These are phyloP conservation scores for Cystobasidium sp. DNA, from an alignment of 1,284 basidiomycete genomes.

Conservation along the genomic window DNA sequence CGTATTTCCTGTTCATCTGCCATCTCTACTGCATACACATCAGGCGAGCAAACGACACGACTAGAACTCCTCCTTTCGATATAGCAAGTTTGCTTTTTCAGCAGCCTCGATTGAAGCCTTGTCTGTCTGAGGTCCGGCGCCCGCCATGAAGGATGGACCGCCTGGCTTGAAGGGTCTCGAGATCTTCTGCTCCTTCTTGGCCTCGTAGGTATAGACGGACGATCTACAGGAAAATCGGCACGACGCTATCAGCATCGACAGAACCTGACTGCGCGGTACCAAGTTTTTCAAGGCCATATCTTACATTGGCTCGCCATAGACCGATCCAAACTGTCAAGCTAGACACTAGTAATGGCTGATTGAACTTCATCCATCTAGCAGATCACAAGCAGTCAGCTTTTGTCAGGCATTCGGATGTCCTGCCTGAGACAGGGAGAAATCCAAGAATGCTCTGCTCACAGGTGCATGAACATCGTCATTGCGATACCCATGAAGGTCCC, in stretches of 20 bases:
- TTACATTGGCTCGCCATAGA: constrained; percentile 26
- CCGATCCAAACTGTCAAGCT: constrained; percentile 38
- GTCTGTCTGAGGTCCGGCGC: constrained; percentile 30
- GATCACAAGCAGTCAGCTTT: neutral
- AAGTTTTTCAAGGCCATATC: constrained; percentile 61
- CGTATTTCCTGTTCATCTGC: too few relatives aligned
- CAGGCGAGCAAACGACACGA: too few relatives aligned
- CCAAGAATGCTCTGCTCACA: constrained; percentile 64
- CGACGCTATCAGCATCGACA: neutral
- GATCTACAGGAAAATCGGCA: constrained; percentile 54
- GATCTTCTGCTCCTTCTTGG: constrained; percentile 77
- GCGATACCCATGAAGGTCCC: constrained; percentile 56
- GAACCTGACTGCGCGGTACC: constrained; percentile 56
- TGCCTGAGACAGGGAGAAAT: neutral
- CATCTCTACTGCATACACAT: neutral
- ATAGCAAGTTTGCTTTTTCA: constrained; percentile 39
- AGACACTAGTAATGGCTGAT: constrained; percentile 82
- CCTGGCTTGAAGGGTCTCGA: constrained; percentile 83
- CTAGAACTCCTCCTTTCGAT: constrained; percentile 36
- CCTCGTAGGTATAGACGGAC: constrained; percentile 62
- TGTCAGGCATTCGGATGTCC: neutral
- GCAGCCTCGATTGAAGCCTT: constrained; percentile 42
- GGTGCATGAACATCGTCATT: constrained; percentile 70
- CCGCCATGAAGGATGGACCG: constrained; percentile 14
- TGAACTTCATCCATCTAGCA: constrained; percentile 64